phyloP scores from a whole-genome alignment of 2,329 filamentous ascomycete genomes.

The Xylariaceae sp. region DNA sequence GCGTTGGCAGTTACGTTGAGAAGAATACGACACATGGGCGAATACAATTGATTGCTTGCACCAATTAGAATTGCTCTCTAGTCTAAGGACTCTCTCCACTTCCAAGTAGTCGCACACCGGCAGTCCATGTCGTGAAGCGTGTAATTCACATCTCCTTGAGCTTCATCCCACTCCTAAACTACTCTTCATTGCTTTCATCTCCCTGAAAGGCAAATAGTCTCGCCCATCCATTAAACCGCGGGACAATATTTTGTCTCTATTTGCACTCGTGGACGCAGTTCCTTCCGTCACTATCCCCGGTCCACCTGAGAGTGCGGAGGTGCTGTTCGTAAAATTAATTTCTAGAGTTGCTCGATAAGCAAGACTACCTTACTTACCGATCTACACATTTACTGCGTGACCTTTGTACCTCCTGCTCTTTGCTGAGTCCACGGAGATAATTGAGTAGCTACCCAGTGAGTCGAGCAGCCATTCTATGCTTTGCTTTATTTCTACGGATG shows the following conservation, averaged over 20 bases:
- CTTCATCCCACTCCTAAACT: slow-evolving; percentile 6
- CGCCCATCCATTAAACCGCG: slow-evolving; percentile 5
- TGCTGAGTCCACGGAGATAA: slow-evolving; percentile 43
- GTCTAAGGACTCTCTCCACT: slow-evolving; percentile 5
- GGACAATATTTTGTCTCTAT: slow-evolving; percentile 11
- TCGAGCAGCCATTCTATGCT: neutral
- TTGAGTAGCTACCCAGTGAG: slow-evolving; percentile 24
- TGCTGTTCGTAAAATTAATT: slow-evolving; percentile 1
- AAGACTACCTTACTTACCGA: no score
- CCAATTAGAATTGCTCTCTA: neutral
- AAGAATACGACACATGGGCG: slow-evolving; percentile 3
- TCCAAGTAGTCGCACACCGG: slow-evolving; percentile 7
- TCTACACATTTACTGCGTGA: slow-evolving; percentile 1
- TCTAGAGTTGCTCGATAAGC: slow-evolving; percentile 5
- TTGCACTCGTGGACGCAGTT: slow-evolving; percentile 9
- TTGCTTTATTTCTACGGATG: neutral
- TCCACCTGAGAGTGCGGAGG: neutral
- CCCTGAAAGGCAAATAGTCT: slow-evolving; percentile 12
- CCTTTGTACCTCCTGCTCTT: slow-evolving; percentile 42
- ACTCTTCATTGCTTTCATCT: slow-evolving; percentile 15
- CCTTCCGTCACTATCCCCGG: neutral
- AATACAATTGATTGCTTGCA: slow-evolving; percentile 4
- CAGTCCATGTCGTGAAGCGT: slow-evolving; percentile 3
- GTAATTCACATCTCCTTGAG: slow-evolving; percentile 10
- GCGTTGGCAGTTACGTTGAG: slow-evolving; percentile 16